phyloP scores from a whole-genome alignment of 2,329 filamentous ascomycete species.

The Cercospora brassicicola region DNA sequence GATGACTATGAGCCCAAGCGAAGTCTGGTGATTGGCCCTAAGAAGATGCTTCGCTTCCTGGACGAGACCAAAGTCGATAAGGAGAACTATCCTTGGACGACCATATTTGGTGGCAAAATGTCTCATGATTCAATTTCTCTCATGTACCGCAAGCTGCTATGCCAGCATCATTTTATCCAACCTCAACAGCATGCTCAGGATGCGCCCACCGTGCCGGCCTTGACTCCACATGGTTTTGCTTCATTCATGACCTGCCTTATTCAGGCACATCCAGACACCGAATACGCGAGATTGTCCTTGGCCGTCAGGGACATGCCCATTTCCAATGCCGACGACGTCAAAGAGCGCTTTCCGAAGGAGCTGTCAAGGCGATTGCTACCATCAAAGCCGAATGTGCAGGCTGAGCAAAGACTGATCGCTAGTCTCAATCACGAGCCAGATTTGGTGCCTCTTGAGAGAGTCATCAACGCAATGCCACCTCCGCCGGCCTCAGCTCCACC shows the following conservation, averaged over 20 bases:
- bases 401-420: constrained; percentile 61
- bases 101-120: constrained; percentile 49
- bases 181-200: constrained; percentile 41
- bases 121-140: constrained; percentile 44
- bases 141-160: constrained; percentile 51
- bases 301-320: constrained; percentile 72
- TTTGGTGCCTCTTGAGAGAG: constrained; percentile 47
- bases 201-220: constrained; percentile 46
- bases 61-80: constrained; percentile 61
- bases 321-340: constrained; percentile 61
- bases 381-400: constrained; percentile 54
- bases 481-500: constrained; percentile 34
- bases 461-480: constrained; percentile 37
- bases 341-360: constrained; percentile 75
- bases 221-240: constrained; percentile 51
- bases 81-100: constrained; percentile 67
- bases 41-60: constrained; percentile 75
- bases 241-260: constrained; percentile 71
- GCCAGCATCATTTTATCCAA: constrained; percentile 53
- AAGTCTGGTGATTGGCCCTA: constrained; percentile 70
- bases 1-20: constrained; percentile 67
- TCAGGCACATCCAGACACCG: constrained; percentile 72
- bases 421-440: constrained; percentile 42
- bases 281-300: constrained; percentile 68
- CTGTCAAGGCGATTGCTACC: constrained; percentile 74